Base-by-base conservation (phyloP, 2,329 filamentous ascomycete genomes). In the Fonsecaea pugnacius region DNA sequence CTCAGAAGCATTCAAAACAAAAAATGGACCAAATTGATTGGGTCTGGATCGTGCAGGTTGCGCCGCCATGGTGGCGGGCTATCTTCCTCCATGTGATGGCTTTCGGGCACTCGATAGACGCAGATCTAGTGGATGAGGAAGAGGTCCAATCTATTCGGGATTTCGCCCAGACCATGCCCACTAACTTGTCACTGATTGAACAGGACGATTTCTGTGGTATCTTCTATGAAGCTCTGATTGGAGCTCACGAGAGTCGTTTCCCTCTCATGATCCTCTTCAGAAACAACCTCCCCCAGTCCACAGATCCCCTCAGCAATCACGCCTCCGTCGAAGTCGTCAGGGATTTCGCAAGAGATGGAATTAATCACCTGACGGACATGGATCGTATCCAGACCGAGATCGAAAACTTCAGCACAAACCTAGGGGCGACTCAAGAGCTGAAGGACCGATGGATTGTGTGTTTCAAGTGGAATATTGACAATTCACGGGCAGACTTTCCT, bases 391-490 rank as follows among this genome's bases (percentile, higher is more conserved):
- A 46, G 40, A 46, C n/a, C 40, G 40, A 46, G 40, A 46, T 46
- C 40, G 40, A 46, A 46, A 8, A 24, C 4, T 46, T 46, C n/a
- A 21, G 7, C 10, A 8, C 40, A 21, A 46, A 9, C n/a, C n/a
- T 46, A 18, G 12, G 2, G 36, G 14, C 14, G 36, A 14, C 36
- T 40, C 36, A 16, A 40, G 36, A 40, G 5, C 18, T 21, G 7
- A 46, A 7, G 40, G 18, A 18, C 9, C 2, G 7, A 46, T 46
- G 18, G 40, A 21, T n/a, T n/a, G 36, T 40, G 12, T 3, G 21
- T 21, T 46, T 46, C 40, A 46, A 46, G 21, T 46, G 40, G 40
- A 46, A 7, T 46, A 46, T 46, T 46, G 40, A 46, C n/a, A 10
- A 46, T 46, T 10, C 21, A 2, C 40, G 40, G 4, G n/a, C 40